phyloP scores from a whole-genome alignment of 495 filamentous ascomycete species.

The Tuber calosporum region DNA sequence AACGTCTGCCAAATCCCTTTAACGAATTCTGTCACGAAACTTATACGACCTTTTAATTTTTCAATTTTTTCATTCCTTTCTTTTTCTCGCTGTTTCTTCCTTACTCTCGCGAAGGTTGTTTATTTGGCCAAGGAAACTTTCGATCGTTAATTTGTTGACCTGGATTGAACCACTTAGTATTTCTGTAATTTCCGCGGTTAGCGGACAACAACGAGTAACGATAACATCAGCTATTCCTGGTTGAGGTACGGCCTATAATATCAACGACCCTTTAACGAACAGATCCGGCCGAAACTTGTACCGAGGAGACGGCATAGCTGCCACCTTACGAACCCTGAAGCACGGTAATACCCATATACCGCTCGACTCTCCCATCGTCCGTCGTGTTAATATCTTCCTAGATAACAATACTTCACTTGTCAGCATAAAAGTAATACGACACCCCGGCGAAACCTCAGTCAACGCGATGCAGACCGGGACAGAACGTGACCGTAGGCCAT shows the following conservation, averaged over 20 bases:
- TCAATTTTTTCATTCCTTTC: neutral
- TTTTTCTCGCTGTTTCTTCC: neutral
- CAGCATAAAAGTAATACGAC: neutral
- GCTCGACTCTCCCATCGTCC: neutral
- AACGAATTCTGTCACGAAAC: conserved; percentile 3
- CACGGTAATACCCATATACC: neutral
- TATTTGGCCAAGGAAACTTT: neutral
- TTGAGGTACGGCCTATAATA: neutral
- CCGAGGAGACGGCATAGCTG: neutral
- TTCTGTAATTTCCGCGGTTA: neutral
- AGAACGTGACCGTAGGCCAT: neutral
- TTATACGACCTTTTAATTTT: neutral
- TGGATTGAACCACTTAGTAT: neutral
- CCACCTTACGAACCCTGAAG: neutral
- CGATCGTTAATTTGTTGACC: neutral
- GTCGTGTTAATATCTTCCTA: conserved; percentile 5
- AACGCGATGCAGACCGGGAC: neutral
- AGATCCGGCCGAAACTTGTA: neutral
- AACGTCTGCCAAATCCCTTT: neutral
- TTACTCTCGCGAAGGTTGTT: neutral
- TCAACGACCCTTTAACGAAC: neutral
- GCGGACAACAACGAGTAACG: neutral
- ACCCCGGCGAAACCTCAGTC: neutral
- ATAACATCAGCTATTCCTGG: neutral
- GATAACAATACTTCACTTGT: neutral